A percentile compares a stretch with the other conserved stretches of the same genome.
Conservation (phyloP, 139 green algal species). For the Chlamydomonas sp. region DNA sequence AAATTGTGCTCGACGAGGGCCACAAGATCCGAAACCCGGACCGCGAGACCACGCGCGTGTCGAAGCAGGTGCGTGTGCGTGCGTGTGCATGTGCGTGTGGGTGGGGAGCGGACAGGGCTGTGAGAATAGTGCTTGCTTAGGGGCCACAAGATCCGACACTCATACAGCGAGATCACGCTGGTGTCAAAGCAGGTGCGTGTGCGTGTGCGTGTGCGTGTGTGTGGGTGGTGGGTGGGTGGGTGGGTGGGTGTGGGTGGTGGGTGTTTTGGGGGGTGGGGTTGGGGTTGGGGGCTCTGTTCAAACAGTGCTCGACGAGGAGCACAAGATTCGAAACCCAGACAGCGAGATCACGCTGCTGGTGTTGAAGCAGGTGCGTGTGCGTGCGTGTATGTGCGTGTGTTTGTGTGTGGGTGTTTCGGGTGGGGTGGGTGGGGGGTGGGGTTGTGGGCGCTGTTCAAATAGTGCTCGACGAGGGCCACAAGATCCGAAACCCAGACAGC, state of each 20-base stretch:
- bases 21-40: constrained; percentile 98
- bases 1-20: constrained; percentile 83
- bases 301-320: constrained; percentile 93
- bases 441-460: too few species aligned
- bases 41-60: constrained; percentile 75
- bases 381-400: not conserved
- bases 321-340: constrained; percentile 96
- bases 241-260: too few species aligned
- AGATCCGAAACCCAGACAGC: constrained; percentile 93
- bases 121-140: too few species aligned
- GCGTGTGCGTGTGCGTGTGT: too few species aligned
- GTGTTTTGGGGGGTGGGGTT: too few species aligned
- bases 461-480: constrained; percentile 95
- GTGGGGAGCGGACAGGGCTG: too few species aligned
- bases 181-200: constrained; percentile 58
- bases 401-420: too few species aligned
- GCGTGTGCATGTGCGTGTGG: constrained; percentile 4
- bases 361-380: not conserved
- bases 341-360: constrained; percentile 18
- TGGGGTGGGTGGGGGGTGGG: too few species aligned
- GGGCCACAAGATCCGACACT: constrained; percentile 95
- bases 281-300: too few species aligned
- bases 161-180: constrained; percentile 84
- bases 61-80: constrained; percentile 55
- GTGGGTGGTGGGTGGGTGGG: too few species aligned